A percentile compares a stretch with the other conserved stretches of the same genome.
These are phyloP conservation scores for Tetrastigma voinierianum DNA, from an alignment of 164 flowering plant genomes.

Conservation along the genomic window DNA sequence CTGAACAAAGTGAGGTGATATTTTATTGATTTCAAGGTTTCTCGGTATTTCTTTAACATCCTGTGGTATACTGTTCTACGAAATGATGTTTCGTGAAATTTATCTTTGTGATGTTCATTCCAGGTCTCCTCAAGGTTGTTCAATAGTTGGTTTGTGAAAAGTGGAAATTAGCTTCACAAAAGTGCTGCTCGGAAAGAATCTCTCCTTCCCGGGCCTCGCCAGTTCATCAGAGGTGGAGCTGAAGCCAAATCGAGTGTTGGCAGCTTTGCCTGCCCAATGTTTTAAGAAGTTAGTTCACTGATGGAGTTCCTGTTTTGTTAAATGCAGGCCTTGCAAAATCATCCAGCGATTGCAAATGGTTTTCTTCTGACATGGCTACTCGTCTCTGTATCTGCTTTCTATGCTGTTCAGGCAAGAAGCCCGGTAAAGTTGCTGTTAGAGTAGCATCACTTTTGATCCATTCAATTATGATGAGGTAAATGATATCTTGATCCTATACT, in stretches of 20 bases:
- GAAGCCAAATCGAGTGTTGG: slow-evolving; percentile 76
- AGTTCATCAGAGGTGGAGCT: slow-evolving; percentile 76
- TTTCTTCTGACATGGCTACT: slow-evolving; percentile 66
- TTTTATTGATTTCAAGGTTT: background rate
- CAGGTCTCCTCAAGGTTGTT: slow-evolving; percentile 63
- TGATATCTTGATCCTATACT: slow-evolving; percentile 11
- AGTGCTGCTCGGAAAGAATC: slow-evolving; percentile 35
- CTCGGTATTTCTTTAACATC: background rate
- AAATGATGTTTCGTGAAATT: background rate
- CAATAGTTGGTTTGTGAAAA: slow-evolving; percentile 81
- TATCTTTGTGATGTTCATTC: slow-evolving; percentile 6
- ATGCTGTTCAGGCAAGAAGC: slow-evolving; percentile 76
- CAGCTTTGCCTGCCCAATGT: background rate
- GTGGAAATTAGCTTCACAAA: slow-evolving; percentile 43
- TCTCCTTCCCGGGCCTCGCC: slow-evolving; percentile 84
- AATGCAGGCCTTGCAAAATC: slow-evolving; percentile 67
- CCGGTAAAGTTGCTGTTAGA: slow-evolving; percentile 77
- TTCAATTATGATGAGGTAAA: slow-evolving; percentile 85
- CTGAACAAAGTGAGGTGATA: slow-evolving; percentile 54
- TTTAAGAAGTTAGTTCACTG: background rate
- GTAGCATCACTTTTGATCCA: slow-evolving; percentile 70
- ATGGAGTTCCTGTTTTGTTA: background rate
- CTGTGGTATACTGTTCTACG: background rate
- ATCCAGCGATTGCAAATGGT: slow-evolving; percentile 76
- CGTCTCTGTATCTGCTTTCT: slow-evolving; percentile 68